Evolutionary conservation across 78 protist genomes (phyloP).

Genomic region (Capsaspora owczarzaki): DNA sequence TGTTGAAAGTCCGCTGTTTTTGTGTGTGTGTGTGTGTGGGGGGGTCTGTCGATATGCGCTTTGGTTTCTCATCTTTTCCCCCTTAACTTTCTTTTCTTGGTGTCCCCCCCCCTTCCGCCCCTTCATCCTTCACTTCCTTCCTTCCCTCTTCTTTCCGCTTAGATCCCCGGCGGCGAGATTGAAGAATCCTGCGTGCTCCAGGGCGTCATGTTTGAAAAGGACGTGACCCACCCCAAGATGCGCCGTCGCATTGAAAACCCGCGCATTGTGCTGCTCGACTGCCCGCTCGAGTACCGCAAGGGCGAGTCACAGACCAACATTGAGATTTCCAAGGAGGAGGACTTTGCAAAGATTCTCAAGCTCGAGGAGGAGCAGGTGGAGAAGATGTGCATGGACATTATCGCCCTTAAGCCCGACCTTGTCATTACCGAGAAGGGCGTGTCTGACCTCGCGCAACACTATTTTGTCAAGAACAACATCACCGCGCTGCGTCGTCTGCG

Average conservation of each 20-base stretch:
- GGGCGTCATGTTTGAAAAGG: slow-evolving; percentile 98
- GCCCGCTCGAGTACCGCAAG: slow-evolving; percentile 98
- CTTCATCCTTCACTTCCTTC: neutral
- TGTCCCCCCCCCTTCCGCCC: neutral
- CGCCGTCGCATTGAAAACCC: slow-evolving; percentile 90
- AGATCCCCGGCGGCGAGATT: slow-evolving; percentile 97
- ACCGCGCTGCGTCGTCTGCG: slow-evolving; percentile 93
- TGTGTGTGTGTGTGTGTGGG: neutral
- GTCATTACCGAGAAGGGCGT: slow-evolving; percentile 99
- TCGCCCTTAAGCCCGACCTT: slow-evolving; percentile 93
- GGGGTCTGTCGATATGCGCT: too few relatives aligned
- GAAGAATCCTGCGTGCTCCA: slow-evolving; percentile 81
- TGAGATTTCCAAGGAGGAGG: slow-evolving; percentile 80
- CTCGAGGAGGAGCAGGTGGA: slow-evolving; percentile 91
- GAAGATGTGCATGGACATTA: slow-evolving; percentile 72
- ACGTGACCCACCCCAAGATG: slow-evolving; percentile 94
- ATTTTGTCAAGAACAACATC: slow-evolving; percentile 78
- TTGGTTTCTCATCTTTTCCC: too few relatives aligned
- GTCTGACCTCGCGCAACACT: slow-evolving; percentile 91
- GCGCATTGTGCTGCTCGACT: slow-evolving; percentile 92
- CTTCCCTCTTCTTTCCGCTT: neutral
- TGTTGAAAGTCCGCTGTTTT: neutral
- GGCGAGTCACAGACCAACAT: slow-evolving; percentile 89
- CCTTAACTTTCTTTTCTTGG: too few relatives aligned
- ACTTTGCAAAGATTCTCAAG: slow-evolving; percentile 64